These are phyloP conservation scores for Saturnispora halmiae DNA, from an alignment of 805 yeast species.

Conservation along the genomic window DNA sequence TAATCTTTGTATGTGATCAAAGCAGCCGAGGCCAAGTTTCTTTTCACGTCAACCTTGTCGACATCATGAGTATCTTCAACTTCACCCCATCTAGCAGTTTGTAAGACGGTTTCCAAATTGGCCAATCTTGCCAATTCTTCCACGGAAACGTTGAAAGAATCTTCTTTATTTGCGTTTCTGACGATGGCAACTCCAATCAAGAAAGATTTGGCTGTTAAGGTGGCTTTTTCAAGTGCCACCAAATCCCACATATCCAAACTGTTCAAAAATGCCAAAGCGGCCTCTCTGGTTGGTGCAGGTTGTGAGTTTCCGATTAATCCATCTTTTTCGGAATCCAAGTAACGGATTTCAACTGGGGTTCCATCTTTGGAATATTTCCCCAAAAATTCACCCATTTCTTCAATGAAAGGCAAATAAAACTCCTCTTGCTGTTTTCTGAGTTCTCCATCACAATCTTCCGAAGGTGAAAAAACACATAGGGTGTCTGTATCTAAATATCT, in stretches of 20 bases:
- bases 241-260: slow-evolving; percentile 64
- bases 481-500: slow-evolving; percentile 94
- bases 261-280: slow-evolving; percentile 58
- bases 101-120: slow-evolving; percentile 73
- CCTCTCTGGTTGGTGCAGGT: slow-evolving; percentile 43
- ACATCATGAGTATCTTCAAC: slow-evolving; percentile 98
- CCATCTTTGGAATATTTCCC: slow-evolving; percentile 31
- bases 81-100: slow-evolving; percentile 92
- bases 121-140: slow-evolving; percentile 72
- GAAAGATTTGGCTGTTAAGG: slow-evolving; percentile 76
- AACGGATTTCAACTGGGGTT: slow-evolving; percentile 35
- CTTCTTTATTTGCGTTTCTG: slow-evolving; percentile 31
- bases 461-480: slow-evolving; percentile 75
- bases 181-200: slow-evolving; percentile 68
- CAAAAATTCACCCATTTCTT: slow-evolving; percentile 53
- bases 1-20: slow-evolving; percentile 33
- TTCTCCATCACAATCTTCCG: slow-evolving; percentile 70
- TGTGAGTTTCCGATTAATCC: slow-evolving; percentile 81
- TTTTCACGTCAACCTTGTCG: slow-evolving; percentile 80
- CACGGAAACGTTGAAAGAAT: slow-evolving; percentile 33
- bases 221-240: slow-evolving; percentile 85
- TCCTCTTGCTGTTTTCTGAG: slow-evolving; percentile 75
- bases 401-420: slow-evolving; percentile 64
- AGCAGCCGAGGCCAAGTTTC: slow-evolving; percentile 75
- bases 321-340: slow-evolving; percentile 70